Percentiles rank a stretch among this genome's conserved stretches.
These are phyloP conservation scores for Phenoliferia sp. DNA, from an alignment of 1,284 basidiomycete species.

Conservation along the genomic window DNA sequence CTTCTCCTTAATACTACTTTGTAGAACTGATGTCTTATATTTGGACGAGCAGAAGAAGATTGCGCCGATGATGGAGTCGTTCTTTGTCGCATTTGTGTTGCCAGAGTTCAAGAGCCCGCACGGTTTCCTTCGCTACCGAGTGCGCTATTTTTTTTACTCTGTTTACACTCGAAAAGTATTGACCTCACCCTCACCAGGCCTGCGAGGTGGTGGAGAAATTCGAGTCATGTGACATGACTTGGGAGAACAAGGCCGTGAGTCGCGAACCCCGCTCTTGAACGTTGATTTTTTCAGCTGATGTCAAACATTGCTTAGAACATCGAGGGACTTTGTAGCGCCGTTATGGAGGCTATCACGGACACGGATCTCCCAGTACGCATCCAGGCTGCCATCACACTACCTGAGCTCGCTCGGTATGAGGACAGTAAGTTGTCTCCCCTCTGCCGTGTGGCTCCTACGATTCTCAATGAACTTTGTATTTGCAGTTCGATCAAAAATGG, in stretches of 20 bases:
- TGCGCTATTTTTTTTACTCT: conserved; percentile 45
- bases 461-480: background rate
- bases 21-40: background rate
- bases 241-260: conserved; percentile 44
- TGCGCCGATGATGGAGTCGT: conserved; percentile 67
- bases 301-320: conserved; percentile 50
- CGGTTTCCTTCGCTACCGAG: conserved; percentile 68
- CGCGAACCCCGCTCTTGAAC: background rate
- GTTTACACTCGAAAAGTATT: background rate
- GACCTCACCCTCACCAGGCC: conserved; percentile 49
- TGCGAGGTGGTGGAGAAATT: conserved; percentile 71
- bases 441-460: background rate
- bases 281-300: background rate
- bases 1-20: background rate
- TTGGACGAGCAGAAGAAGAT: conserved; percentile 54
- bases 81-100: conserved; percentile 65
- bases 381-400: conserved; percentile 73
- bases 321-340: conserved; percentile 57
- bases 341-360: conserved; percentile 52
- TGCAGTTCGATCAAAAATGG: conserved; percentile 58
- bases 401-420: conserved; percentile 63
- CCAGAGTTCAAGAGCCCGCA: conserved; percentile 62
- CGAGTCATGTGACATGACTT: conserved; percentile 61
- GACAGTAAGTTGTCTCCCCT: conserved; percentile 38
- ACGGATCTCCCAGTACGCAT: conserved; percentile 76